phyloP scores from a whole-genome alignment of 73 alveolate species.

The Symbiodinium pilosum region DNA sequence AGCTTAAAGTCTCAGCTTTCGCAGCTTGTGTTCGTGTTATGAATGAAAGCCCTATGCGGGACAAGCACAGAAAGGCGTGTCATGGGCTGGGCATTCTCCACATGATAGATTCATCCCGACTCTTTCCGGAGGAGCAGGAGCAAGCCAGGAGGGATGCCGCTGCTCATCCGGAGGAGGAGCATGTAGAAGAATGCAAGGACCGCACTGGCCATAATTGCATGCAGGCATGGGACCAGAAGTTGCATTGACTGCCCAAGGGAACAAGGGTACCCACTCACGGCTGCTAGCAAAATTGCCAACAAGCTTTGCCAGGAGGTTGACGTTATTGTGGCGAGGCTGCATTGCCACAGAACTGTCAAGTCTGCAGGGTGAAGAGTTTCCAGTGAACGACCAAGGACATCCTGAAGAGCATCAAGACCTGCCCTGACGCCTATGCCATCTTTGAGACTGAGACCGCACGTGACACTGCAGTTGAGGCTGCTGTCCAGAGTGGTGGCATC shows the following conservation, averaged over 20 bases:
- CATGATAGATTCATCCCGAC: too few relatives aligned
- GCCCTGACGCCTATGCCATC: constrained; percentile 22
- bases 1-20: too few relatives aligned
- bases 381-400: not conserved
- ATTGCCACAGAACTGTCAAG: not conserved
- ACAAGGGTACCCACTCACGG: too few relatives aligned
- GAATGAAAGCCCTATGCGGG: too few relatives aligned
- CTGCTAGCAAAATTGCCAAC: too few relatives aligned
- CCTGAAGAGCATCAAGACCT: constrained; percentile 10
- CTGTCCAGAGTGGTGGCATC: constrained; percentile 24
- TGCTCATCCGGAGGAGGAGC: not conserved
- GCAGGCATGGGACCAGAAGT: too few relatives aligned
- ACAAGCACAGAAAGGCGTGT: too few relatives aligned
- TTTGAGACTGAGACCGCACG: constrained; percentile 16
- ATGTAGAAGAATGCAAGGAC: constrained; percentile 11
- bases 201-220: not conserved
- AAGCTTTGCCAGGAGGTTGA: constrained; percentile 6
- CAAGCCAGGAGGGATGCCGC: not conserved
- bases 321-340: not conserved
- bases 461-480: constrained; percentile 14
- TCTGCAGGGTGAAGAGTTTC: not conserved
- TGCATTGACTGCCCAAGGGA: too few relatives aligned
- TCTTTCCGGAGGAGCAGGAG: constrained; percentile 21
- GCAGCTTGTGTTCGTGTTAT: too few relatives aligned
- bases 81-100: too few relatives aligned